Evolutionary conservation across 768 basidiomycete species (phyloP).

Genomic region (Fistulinella prunicolor): DNA sequence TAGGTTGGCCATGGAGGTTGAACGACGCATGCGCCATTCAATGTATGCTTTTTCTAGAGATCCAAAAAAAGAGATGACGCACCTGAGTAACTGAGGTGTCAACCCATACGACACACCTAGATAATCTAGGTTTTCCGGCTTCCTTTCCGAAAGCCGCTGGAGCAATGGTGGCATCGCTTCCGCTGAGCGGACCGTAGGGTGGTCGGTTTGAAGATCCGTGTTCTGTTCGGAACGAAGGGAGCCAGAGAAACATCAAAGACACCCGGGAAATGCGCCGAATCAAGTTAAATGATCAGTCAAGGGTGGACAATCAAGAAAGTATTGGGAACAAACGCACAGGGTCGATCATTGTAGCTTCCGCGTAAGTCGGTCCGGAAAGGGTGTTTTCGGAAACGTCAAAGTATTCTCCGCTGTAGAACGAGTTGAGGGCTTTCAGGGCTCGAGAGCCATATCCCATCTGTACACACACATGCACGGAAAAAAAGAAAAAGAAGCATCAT

Average conservation of each 20-base stretch:
- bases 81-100: conserved; percentile 80
- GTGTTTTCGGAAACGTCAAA: conserved; percentile 76
- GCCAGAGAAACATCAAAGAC: not conserved
- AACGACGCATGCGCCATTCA: no score
- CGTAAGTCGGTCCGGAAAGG: conserved; percentile 51
- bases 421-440: conserved; percentile 80
- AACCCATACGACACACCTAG: conserved; percentile 96
- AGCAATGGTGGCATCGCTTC: conserved; percentile 89
- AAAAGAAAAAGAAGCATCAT: no score
- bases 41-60: no score
- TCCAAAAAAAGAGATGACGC: conserved; percentile 9
- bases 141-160: conserved; percentile 84
- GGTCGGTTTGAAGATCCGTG: conserved; percentile 71
- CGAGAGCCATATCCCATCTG: conserved; percentile 98
- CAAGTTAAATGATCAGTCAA: conserved; percentile 1
- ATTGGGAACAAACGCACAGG: conserved; percentile 33
- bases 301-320: not conserved
- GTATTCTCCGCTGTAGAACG: conserved; percentile 92
- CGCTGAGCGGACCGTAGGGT: conserved; percentile 66
- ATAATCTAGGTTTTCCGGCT: conserved; percentile 89
- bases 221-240: conserved; percentile 30
- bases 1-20: no score
- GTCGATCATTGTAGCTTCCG: conserved; percentile 51
- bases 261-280: not conserved
- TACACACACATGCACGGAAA: not conserved